Base-by-base conservation (phyloP, 805 yeast species). In the Clavispora fructus region DNA sequence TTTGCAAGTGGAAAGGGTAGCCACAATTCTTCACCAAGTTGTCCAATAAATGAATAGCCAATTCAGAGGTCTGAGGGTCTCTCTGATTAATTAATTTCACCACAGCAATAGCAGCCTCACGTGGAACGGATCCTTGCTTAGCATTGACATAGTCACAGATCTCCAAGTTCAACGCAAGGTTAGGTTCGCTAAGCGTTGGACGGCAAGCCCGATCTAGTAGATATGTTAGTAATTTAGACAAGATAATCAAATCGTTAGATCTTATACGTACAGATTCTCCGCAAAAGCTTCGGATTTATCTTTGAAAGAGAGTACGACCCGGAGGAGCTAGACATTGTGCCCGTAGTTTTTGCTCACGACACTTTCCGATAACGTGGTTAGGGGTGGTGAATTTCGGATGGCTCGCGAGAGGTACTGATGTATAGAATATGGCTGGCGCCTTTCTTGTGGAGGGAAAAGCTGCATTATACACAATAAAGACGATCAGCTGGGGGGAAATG, bases 21-120 rank as follows among this genome's bases (percentile, higher is more conserved):
- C 98, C 99, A 70, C 99, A 94, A 71, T 94, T 94, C 69, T 94
- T 94, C 44, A 94, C 99, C 56, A 94, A 72, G 44, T 88, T 88
- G 62, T 94, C 99, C 50, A 94, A 76, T 42, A 88, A 68, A 1
- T 90, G 79, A 53, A 94, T 67, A 9, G 97, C 97, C 60, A 91
- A 82, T 46, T 85, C 81, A 6, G 91, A 80, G 30, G 90, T 85
- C 59, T 87, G 95, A 1, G 95, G 82, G 55, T 87, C 94, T 58
- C 88, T 76, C 54, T 85, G 84, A 67, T 89, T 87, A 61, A 92
- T 79, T 51, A 89, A 73, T 59, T 83, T 84, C 44, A 85, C 97
- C 51, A 91, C 82, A 6, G 91, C 83, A 51, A 82, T 76, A 6
- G 95, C 95, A 4, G 98, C 97, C 60, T 92, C 97, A 50, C 97